Conservation (phyloP, 495 filamentous ascomycete species). For the Thermothielavioides terrestris region DNA sequence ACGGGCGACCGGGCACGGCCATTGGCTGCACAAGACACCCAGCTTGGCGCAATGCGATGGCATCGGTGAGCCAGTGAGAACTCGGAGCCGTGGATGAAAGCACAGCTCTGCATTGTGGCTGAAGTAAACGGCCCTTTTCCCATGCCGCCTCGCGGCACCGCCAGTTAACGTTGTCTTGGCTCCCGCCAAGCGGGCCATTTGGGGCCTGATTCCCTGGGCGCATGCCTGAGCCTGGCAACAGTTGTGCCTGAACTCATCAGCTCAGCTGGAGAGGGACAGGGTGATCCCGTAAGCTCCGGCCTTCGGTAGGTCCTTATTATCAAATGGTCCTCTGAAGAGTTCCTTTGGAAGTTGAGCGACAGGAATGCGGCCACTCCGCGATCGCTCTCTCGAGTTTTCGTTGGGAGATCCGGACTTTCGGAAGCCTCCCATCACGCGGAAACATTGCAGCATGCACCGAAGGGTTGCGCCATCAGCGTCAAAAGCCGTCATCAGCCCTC, state of each 20-base stretch:
- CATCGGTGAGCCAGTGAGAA: background rate
- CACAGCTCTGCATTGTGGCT: conserved; percentile 17
- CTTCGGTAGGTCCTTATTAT: no score
- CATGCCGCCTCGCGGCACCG: conserved; percentile 7
- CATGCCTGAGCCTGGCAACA: background rate
- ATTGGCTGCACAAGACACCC: conserved; percentile 5
- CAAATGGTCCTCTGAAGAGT: no score
- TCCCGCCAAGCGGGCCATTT: background rate
- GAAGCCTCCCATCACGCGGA: background rate
- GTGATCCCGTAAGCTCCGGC: background rate
- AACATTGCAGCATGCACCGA: background rate
- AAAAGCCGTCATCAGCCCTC: background rate
- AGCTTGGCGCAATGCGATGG: background rate
- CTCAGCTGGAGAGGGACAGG: background rate
- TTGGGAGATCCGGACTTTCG: no score
- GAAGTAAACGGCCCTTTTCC: conserved; percentile 17
- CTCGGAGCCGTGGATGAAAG: background rate
- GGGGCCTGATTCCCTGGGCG: background rate
- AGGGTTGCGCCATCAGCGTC: background rate
- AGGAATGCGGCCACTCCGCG: no score
- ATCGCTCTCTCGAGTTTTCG: no score
- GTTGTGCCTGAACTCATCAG: background rate
- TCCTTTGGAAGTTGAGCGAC: no score
- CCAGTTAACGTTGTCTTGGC: no score
- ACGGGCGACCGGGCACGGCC: background rate